A percentile compares a stretch with the other conserved stretches of the same genome.
phyloP scores from a whole-genome alignment of 495 filamentous ascomycete genomes.

The Zalerion maritima region DNA sequence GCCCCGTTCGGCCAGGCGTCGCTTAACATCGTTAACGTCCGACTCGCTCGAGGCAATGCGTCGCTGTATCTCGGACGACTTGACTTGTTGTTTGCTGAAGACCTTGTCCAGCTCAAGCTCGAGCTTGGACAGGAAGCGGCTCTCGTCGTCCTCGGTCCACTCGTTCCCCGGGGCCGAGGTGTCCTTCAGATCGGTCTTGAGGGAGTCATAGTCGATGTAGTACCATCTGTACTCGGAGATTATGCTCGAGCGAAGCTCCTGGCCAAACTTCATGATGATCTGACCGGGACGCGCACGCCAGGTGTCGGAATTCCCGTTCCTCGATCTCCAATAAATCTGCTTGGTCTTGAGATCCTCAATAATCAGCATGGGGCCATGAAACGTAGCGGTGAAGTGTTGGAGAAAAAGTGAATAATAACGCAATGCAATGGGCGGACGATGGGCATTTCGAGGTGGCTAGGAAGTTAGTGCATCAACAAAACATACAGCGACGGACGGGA shows the following conservation, averaged over 20 bases:
- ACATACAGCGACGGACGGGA: too few species aligned
- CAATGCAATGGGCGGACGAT: neutral
- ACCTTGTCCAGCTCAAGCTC: slow-evolving; percentile 93
- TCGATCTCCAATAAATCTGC: slow-evolving; percentile 15
- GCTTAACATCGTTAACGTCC: slow-evolving; percentile 78
- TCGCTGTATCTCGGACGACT: slow-evolving; percentile 83
- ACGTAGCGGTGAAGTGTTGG: neutral
- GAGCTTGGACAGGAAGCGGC: slow-evolving; percentile 68
- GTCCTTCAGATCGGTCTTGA: slow-evolving; percentile 74
- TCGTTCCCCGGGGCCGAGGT: slow-evolving; percentile 32
- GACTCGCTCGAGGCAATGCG: slow-evolving; percentile 74
- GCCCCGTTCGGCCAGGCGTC: slow-evolving; percentile 46
- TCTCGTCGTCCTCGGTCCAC: slow-evolving; percentile 91
- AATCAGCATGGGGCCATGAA: slow-evolving; percentile 31
- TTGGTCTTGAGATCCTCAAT: slow-evolving; percentile 32
- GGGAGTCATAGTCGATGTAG: slow-evolving; percentile 92
- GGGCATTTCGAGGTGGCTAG: too few species aligned
- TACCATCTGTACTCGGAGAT: slow-evolving; percentile 92
- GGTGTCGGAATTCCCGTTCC: slow-evolving; percentile 6
- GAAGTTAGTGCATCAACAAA: too few species aligned
- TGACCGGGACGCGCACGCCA: slow-evolving; percentile 22
- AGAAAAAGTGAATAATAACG: neutral
- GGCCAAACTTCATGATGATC: slow-evolving; percentile 71
- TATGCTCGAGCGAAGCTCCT: slow-evolving; percentile 82
- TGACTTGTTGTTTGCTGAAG: slow-evolving; percentile 88